A percentile compares a stretch with the other conserved stretches of the same genome.
Evolutionary conservation across 2,329 filamentous ascomycete genomes (phyloP).

Genomic region (Thyridium curvatum): DNA sequence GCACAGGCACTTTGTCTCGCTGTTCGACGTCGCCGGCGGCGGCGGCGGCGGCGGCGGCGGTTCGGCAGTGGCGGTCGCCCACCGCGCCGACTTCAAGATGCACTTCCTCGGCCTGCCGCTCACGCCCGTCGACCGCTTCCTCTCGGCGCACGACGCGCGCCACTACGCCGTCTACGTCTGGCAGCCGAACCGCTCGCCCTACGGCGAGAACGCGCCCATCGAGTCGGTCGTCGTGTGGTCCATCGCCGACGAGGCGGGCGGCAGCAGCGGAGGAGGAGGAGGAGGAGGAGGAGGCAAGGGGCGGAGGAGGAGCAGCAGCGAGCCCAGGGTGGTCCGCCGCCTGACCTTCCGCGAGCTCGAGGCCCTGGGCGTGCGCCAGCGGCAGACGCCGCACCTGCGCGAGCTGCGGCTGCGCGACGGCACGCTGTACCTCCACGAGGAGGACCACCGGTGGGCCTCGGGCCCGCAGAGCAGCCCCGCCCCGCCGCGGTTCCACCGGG

Average conservation of each 20-base stretch:
- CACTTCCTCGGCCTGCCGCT: conserved; percentile 50
- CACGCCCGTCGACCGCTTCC: conserved; percentile 53
- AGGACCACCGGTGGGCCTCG: conserved; percentile 43
- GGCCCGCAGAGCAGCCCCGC: conserved; percentile 34
- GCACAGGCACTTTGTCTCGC: conserved; percentile 53
- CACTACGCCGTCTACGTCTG: conserved; percentile 59
- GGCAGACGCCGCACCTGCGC: conserved; percentile 41
- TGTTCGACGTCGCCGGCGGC: conserved; percentile 39
- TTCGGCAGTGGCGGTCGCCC: conserved; percentile 31
- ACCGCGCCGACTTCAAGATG: conserved; percentile 55
- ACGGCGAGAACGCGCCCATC: conserved; percentile 49
- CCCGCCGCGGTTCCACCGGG: conserved; percentile 35
- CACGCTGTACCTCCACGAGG: conserved; percentile 51
- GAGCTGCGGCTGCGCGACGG: conserved; percentile 41
- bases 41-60: conserved; percentile 2
- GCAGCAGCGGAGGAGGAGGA: too few relatives aligned
- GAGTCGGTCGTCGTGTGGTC: conserved; percentile 56
- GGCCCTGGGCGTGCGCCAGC: conserved; percentile 46
- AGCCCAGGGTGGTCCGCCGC: conserved; percentile 38
- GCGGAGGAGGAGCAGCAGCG: conserved; percentile 3
- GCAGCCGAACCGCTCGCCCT: conserved; percentile 50
- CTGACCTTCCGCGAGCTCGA: conserved; percentile 46
- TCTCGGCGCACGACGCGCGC: conserved; percentile 50
- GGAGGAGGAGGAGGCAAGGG: too few relatives aligned
- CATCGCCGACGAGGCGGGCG: conserved; percentile 23